phyloP scores from a whole-genome alignment of 352 stramenopile genomes.

The Pseudoperonospora humuli region DNA sequence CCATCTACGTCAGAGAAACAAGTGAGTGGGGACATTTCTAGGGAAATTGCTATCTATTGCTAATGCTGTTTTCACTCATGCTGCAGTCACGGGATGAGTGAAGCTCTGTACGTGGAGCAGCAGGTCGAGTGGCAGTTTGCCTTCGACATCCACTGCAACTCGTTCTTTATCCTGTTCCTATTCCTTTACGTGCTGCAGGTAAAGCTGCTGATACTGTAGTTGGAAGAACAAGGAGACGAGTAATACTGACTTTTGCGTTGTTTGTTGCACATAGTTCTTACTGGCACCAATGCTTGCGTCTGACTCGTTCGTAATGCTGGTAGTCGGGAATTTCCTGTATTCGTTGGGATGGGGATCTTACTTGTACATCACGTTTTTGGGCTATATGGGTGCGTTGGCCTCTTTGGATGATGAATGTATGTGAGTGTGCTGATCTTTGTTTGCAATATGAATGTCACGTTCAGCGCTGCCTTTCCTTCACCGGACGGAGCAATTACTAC shows the following conservation, averaged over 20 bases:
- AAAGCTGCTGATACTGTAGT: not conserved
- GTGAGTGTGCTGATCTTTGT: not conserved
- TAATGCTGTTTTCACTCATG: no score
- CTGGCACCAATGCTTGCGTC: conserved; percentile 90
- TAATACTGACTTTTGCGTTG: not conserved
- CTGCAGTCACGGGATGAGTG: conserved; percentile 50
- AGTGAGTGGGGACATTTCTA: conserved; percentile 28
- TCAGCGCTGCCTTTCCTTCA: conserved; percentile 85
- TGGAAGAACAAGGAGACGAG: not conserved
- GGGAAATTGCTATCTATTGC: no score
- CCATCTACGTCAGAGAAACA: conserved; percentile 51
- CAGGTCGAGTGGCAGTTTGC: conserved; percentile 98
- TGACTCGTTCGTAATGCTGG: conserved; percentile 81
- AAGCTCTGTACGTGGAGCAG: conserved; percentile 91
- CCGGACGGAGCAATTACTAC: conserved; percentile 85
- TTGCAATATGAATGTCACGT: not conserved
- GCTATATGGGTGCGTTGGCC: conserved; percentile 83
- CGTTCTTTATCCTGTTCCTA: conserved; percentile 96
- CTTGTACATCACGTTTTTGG: conserved; percentile 98
- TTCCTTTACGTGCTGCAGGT: conserved; percentile 92
- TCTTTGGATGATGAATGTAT: not conserved
- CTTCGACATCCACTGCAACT: conserved; percentile 99
- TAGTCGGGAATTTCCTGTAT: conserved; percentile 93
- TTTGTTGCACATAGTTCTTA: conserved; percentile 84
- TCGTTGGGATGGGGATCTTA: conserved; percentile 91